phyloP scores from a whole-genome alignment of 139 green algal genomes.

The Tetratostichococcus sp. region DNA sequence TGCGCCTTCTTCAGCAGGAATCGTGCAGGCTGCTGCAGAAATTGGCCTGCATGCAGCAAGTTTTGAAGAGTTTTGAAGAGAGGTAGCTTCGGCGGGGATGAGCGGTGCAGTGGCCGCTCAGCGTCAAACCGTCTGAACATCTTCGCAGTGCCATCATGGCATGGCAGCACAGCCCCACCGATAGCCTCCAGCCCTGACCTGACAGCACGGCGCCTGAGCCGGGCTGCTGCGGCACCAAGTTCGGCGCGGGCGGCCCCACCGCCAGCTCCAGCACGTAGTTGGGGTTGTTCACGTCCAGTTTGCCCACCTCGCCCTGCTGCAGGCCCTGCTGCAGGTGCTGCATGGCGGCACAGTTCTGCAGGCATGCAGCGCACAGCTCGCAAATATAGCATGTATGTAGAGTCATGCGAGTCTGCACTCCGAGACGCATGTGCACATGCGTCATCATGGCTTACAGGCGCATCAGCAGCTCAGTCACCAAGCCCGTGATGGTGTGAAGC shows the following conservation, averaged over 20 bases:
- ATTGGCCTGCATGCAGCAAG: neutral
- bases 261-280: slow-evolving; percentile 6
- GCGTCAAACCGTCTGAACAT: neutral
- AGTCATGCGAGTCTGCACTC: too few species aligned
- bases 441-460: too few species aligned
- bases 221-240: slow-evolving; percentile 3
- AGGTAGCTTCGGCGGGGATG: neutral
- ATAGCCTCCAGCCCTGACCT: neutral
- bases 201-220: neutral
- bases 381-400: too few species aligned
- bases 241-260: slow-evolving; percentile 15
- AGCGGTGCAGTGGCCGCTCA: neutral
- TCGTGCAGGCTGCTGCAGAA: neutral
- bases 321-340: neutral
- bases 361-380: too few species aligned
- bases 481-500: too few species aligned
- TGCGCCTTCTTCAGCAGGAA: slow-evolving; percentile 31
- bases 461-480: too few species aligned
- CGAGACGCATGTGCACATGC: too few species aligned
- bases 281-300: neutral
- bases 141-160: too few species aligned
- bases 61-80: neutral
- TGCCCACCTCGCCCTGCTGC: neutral
- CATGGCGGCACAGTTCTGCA: too few species aligned
- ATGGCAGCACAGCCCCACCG: too few species aligned